Conservation (phyloP, 2,329 filamentous ascomycete species). For the Botrytis pseudocinerea region DNA sequence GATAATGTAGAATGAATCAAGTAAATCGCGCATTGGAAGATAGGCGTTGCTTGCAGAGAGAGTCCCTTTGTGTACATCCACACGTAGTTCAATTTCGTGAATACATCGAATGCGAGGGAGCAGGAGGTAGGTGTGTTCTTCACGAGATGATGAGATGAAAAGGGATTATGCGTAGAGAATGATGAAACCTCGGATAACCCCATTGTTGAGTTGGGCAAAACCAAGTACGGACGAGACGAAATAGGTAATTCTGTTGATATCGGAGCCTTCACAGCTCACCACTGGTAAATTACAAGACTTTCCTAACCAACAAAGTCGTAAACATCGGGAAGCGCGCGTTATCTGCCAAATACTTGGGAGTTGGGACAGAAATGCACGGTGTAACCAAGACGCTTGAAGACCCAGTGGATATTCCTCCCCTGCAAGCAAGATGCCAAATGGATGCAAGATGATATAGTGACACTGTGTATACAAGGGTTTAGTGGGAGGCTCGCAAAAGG, state of each 20-base stretch:
- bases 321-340: constrained; percentile 19
- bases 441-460: constrained; percentile 7
- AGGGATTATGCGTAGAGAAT: not conserved
- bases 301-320: not conserved
- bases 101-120: not conserved
- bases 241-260: not conserved
- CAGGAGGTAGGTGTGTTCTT: not conserved
- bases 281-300: not conserved
- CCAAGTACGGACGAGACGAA: not conserved
- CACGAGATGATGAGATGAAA: not conserved
- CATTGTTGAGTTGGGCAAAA: not conserved
- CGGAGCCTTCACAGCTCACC: not conserved
- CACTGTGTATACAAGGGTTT: not conserved
- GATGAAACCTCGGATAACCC: not conserved
- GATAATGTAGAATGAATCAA: constrained; percentile 5
- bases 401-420: not conserved
- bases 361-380: not conserved
- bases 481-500: not conserved
- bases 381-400: not conserved
- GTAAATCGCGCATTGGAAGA: constrained; percentile 12
- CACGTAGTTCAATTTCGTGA: not conserved
- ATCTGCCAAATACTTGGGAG: constrained; percentile 7
- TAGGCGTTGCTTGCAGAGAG: not conserved
- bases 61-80: not conserved
- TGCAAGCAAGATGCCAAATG: not conserved